Percentiles rank a stretch among this genome's conserved stretches.
phyloP scores from a whole-genome alignment of 106 monocot genomes.

The Dendrobium officinale region DNA sequence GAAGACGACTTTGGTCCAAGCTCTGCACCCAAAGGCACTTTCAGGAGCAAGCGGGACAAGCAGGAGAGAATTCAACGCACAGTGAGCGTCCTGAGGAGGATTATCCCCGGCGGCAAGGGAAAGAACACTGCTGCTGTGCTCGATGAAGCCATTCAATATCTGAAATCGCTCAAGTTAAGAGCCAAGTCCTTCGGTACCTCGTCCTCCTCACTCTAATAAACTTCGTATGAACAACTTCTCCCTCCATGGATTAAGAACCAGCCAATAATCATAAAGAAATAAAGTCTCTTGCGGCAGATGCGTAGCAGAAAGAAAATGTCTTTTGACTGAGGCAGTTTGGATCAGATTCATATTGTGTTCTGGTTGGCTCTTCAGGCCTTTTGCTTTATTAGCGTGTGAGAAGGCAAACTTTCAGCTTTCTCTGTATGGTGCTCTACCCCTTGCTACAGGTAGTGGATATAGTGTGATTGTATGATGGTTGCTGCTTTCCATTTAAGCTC shows the following conservation, averaged over 20 bases:
- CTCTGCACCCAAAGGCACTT: conserved; percentile 6
- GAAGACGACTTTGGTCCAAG: background rate
- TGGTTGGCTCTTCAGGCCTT: too few species aligned
- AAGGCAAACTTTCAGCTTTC: too few species aligned
- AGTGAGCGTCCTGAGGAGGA: conserved; percentile 33
- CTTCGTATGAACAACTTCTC: background rate
- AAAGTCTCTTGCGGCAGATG: too few species aligned
- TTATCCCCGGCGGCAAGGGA: conserved; percentile 55
- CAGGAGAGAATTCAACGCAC: conserved; percentile 54
- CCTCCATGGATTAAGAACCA: background rate
- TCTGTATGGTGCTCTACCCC: too few species aligned
- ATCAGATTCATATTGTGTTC: too few species aligned
- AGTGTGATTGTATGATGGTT: too few species aligned
- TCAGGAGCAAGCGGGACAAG: conserved; percentile 15
- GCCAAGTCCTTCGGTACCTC: conserved; percentile 14
- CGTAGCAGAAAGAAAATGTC: too few species aligned
- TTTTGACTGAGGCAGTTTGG: too few species aligned
- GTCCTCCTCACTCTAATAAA: background rate
- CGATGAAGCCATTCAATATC: conserved; percentile 66
- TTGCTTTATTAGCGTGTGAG: too few species aligned
- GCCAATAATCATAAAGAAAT: too few species aligned
- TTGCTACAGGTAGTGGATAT: too few species aligned
- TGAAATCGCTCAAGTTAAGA: conserved; percentile 52
- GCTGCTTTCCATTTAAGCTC: too few species aligned
- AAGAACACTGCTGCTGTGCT: conserved; percentile 53